Conservation (phyloP, 2,329 filamentous ascomycete species). For the Podosphaera aphanis region DNA sequence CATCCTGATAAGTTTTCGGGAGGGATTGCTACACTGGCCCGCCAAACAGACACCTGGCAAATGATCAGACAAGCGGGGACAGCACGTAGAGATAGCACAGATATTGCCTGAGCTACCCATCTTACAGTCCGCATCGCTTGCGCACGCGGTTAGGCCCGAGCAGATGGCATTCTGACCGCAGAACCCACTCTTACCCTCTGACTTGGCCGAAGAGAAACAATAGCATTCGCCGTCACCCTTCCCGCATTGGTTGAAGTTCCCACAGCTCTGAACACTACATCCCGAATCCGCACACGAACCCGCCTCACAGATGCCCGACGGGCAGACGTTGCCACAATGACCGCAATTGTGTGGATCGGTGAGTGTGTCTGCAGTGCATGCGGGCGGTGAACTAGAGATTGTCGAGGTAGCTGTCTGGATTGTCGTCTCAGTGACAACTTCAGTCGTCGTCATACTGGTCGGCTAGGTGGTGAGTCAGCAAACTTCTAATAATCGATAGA, state of each 20-base stretch:
- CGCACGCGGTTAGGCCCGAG: conserved; percentile 5
- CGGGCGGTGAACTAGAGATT: conserved; percentile 2
- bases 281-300: conserved; percentile 3
- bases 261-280: conserved; percentile 6
- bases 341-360: conserved; percentile 8
- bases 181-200: conserved; percentile 4
- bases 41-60: conserved; percentile 7
- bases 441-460: neutral
- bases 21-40: conserved; percentile 6
- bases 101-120: conserved; percentile 4
- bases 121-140: conserved; percentile 6
- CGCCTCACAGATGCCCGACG: conserved; percentile 3
- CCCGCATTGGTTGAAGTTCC: conserved; percentile 5
- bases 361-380: conserved; percentile 4
- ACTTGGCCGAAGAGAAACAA: conserved; percentile 6
- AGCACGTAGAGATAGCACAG: conserved; percentile 10
- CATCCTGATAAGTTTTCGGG: conserved; percentile 4
- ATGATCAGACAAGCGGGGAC: conserved; percentile 3
- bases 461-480: neutral
- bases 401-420: neutral
- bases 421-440: neutral
- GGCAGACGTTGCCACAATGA: conserved; percentile 6
- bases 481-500: neutral
- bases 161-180: conserved; percentile 9
- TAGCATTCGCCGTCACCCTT: conserved; percentile 5